Evolutionary conservation across 2,329 filamentous ascomycete species (phyloP).

Genomic region (Ophiosphaerella korrae): DNA sequence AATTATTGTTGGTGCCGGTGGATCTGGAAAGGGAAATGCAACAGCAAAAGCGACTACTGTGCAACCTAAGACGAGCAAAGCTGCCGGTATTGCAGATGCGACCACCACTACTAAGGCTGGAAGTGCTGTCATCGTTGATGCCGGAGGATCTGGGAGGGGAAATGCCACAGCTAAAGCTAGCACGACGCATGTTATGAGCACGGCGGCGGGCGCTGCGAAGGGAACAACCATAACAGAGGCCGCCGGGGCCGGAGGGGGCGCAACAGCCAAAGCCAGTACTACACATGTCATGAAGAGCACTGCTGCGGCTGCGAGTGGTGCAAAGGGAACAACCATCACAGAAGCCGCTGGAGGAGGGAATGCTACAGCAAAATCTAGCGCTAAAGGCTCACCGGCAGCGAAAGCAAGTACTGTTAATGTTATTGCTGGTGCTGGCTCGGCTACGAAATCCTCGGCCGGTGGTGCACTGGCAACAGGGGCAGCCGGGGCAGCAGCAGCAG

Average conservation of each 20-base stretch:
- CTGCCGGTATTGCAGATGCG: conserved; percentile 1
- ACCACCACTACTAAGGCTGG: conserved; percentile 6
- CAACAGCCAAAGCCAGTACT: no score
- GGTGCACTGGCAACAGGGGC: neutral
- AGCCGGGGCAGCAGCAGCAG: conserved; percentile 12
- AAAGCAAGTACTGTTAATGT: conserved; percentile 23
- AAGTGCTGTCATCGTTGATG: neutral
- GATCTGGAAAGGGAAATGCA: conserved; percentile 2
- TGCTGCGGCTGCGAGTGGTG: neutral
- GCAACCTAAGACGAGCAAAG: no score
- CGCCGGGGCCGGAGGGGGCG: no score
- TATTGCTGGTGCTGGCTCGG: conserved; percentile 18
- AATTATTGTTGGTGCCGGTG: neutral
- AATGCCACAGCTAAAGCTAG: neutral
- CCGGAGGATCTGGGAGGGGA: neutral
- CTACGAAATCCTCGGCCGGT: no score
- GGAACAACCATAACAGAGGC: no score
- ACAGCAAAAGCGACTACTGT: no score
- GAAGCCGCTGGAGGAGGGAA: no score
- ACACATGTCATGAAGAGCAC: no score
- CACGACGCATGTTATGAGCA: no score
- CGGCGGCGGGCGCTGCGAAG: neutral
- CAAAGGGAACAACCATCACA: neutral
- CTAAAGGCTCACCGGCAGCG: neutral
- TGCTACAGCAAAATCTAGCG: no score